Conservation (phyloP, 164 flowering plant genomes). For the Litsea cubeba region DNA sequence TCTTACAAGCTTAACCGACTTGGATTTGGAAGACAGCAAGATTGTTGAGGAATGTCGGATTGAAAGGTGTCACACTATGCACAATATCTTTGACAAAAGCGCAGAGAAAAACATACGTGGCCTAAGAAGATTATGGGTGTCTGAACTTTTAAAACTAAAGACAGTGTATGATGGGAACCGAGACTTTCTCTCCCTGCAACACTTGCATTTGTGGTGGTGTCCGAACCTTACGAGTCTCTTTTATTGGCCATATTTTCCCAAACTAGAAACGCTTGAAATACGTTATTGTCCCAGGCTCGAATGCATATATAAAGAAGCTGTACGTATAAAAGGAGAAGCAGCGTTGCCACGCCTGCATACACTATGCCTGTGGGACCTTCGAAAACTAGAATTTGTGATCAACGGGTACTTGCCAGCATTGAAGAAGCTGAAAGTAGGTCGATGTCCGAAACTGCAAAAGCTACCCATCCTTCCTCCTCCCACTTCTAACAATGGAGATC, state of each 20-base stretch:
- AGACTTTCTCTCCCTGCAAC: not conserved
- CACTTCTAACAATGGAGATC: too few species aligned
- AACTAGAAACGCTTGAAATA: not conserved
- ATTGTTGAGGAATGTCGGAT: not conserved
- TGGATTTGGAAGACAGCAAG: too few species aligned
- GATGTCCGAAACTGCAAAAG: not conserved
- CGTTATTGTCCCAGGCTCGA: not conserved
- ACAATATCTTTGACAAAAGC: not conserved
- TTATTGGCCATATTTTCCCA: not conserved
- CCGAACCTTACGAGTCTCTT: not conserved
- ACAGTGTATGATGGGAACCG: not conserved
- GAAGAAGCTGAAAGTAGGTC: not conserved
- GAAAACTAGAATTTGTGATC: not conserved
- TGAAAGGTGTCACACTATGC: not conserved
- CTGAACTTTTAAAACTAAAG: not conserved
- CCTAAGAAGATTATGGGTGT: not conserved
- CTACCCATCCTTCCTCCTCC: not conserved
- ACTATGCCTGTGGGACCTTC: not conserved
- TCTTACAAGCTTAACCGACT: too few species aligned
- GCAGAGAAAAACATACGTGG: too few species aligned
- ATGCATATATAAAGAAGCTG: too few species aligned
- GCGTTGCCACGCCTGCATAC: not conserved
- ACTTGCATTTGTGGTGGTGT: not conserved
- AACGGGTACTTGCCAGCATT: not conserved
- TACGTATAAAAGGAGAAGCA: not conserved